A percentile compares a stretch with the other conserved stretches of the same genome.
Conservation (phyloP, 2,329 filamentous ascomycete genomes). For the Alternaria conjuncta region DNA sequence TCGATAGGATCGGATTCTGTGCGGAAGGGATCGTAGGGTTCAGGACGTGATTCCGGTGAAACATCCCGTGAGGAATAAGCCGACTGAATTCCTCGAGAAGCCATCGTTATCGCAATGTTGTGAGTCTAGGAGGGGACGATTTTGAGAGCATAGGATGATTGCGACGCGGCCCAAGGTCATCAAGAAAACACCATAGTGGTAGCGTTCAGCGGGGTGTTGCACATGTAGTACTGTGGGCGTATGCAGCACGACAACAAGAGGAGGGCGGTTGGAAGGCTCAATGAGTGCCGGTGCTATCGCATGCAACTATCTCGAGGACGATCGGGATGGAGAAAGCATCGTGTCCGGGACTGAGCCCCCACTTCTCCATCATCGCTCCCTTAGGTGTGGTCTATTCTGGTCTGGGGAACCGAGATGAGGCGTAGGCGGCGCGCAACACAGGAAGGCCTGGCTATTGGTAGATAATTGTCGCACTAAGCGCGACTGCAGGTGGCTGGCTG, state of each 20-base stretch:
- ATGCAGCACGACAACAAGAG: background rate
- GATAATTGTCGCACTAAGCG: background rate
- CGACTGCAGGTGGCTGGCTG: slow-evolving; percentile 1
- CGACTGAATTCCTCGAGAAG: slow-evolving; percentile 24
- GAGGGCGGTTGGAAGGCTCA: background rate
- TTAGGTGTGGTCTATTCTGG: background rate
- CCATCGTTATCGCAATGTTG: slow-evolving; percentile 23
- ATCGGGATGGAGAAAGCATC: background rate
- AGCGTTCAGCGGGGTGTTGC: slow-evolving; percentile 4
- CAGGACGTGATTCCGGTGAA: slow-evolving; percentile 32
- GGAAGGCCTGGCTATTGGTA: background rate
- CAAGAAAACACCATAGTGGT: background rate
- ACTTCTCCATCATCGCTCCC: background rate
- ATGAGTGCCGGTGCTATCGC: background rate
- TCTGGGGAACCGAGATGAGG: background rate
- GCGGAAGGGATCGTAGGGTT: slow-evolving; percentile 37
- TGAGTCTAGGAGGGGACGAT: background rate
- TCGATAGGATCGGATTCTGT: slow-evolving; percentile 38
- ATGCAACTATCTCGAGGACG: background rate
- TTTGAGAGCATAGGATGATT: background rate
- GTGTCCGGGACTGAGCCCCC: background rate
- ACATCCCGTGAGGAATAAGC: slow-evolving; percentile 29
- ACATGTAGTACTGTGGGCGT: slow-evolving; percentile 1
- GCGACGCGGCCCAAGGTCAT: slow-evolving; percentile 5
- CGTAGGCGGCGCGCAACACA: background rate